Evolutionary conservation across 2,329 filamentous ascomycete species (phyloP).

Genomic region (Cercospora sp.): DNA sequence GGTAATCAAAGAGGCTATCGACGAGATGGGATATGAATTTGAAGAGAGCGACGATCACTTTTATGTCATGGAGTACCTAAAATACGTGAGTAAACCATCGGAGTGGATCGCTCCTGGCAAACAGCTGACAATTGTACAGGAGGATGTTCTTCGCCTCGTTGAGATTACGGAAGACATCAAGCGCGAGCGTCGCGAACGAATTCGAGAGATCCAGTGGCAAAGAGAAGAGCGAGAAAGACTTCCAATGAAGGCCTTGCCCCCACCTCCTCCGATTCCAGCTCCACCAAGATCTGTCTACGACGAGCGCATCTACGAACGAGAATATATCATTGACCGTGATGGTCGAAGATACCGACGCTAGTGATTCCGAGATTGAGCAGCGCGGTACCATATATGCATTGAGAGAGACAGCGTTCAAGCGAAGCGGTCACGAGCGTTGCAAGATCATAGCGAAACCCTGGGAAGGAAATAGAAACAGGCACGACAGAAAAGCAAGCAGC

Average conservation of each 20-base stretch:
- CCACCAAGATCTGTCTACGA: slow-evolving; percentile 54
- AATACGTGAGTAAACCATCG: slow-evolving; percentile 66
- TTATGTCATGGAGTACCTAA: slow-evolving; percentile 88
- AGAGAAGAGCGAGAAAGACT: slow-evolving; percentile 55
- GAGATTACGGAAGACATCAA: slow-evolving; percentile 82
- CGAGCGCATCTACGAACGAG: slow-evolving; percentile 66
- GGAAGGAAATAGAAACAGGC: slow-evolving; percentile 15
- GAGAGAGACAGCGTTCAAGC: slow-evolving; percentile 16
- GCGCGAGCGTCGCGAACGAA: slow-evolving; percentile 58
- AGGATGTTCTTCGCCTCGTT: slow-evolving; percentile 82
- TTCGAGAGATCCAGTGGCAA: slow-evolving; percentile 64
- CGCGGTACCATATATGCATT: slow-evolving; percentile 1
- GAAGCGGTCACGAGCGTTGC: neutral
- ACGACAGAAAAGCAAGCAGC: slow-evolving; percentile 9
- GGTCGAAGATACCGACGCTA: slow-evolving; percentile 28
- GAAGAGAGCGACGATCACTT: slow-evolving; percentile 89
- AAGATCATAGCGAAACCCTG: slow-evolving; percentile 12
- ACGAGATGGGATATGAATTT: slow-evolving; percentile 79
- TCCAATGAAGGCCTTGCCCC: slow-evolving; percentile 39
- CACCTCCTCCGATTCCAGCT: slow-evolving; percentile 47
- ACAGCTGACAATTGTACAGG: slow-evolving; percentile 53
- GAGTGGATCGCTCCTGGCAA: neutral
- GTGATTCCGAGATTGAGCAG: neutral
- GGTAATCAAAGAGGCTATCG: slow-evolving; percentile 82
- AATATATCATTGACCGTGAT: slow-evolving; percentile 63